Evolutionary conservation across 257 asterid species (phyloP).

Genomic region (Salvia hispanica): DNA sequence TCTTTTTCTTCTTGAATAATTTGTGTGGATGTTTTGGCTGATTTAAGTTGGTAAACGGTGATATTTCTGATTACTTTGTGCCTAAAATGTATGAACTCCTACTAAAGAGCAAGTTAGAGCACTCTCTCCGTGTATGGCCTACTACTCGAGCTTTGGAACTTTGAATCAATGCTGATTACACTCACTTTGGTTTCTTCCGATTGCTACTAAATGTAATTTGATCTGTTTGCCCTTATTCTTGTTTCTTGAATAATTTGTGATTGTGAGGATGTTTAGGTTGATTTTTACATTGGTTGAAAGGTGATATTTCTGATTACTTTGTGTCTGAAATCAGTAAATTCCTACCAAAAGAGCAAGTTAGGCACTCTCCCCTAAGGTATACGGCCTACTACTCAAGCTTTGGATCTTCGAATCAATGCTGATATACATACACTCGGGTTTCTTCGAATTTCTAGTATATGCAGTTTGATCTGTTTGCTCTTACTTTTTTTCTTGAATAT

Average conservation of each 20-base stretch:
- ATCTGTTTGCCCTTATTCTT: background rate
- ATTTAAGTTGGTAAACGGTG: slow-evolving; percentile 8
- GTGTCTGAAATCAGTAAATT: too few relatives aligned
- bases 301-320: too few relatives aligned
- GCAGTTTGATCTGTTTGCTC: background rate
- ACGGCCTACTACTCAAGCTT: background rate
- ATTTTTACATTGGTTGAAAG: too few relatives aligned
- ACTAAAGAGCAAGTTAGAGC: slow-evolving; percentile 55
- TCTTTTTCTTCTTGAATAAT: background rate
- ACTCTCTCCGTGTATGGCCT: slow-evolving; percentile 51
- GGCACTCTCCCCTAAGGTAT: slow-evolving; percentile 66
- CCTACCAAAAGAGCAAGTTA: too few relatives aligned
- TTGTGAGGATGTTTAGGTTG: too few relatives aligned
- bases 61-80: background rate
- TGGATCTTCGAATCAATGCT: background rate
- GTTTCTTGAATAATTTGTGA: background rate
- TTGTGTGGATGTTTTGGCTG: background rate
- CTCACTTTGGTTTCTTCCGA: background rate
- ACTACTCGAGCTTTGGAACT: background rate
- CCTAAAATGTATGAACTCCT: slow-evolving; percentile 4
- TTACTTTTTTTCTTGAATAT: background rate
- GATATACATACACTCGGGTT: background rate
- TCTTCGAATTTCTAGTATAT: slow-evolving; percentile 2
- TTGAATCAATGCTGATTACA: slow-evolving; percentile 1
- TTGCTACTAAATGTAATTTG: slow-evolving; percentile 8